Conservation (phyloP, 1,284 basidiomycete species). For the Albatrellus sp. region DNA sequence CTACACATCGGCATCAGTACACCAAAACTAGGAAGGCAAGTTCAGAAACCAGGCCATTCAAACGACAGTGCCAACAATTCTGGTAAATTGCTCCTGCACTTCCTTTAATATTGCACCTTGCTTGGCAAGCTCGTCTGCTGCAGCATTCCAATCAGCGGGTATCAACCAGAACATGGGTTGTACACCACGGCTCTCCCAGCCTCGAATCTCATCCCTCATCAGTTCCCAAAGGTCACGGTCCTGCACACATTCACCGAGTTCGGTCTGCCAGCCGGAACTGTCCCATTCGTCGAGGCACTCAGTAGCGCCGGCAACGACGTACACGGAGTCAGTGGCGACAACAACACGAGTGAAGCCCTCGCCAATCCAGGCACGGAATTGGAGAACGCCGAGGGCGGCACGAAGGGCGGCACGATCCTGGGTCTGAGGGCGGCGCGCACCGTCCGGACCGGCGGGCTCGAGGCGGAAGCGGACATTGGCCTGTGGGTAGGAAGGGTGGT, state of each 20-base stretch:
- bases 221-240: slow-evolving; percentile 12
- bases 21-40: too few relatives aligned
- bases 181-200: neutral
- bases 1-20: too few relatives aligned
- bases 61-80: too few relatives aligned
- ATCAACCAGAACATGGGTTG: slow-evolving; percentile 3
- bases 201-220: neutral
- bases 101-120: neutral
- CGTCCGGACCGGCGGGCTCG: slow-evolving; percentile 3
- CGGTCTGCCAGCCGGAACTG: slow-evolving; percentile 9
- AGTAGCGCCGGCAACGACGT: slow-evolving; percentile 10
- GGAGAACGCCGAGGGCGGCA: slow-evolving; percentile 10
- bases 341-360: slow-evolving; percentile 13
- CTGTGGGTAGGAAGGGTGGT: slow-evolving; percentile 4
- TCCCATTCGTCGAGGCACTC: slow-evolving; percentile 9
- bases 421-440: slow-evolving; percentile 8
- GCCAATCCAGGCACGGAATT: slow-evolving; percentile 10
- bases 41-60: too few relatives aligned
- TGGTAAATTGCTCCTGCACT: too few relatives aligned
- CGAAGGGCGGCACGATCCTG: slow-evolving; percentile 14
- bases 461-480: slow-evolving; percentile 5
- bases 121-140: neutral
- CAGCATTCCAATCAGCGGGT: neutral
- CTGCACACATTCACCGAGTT: slow-evolving; percentile 6
- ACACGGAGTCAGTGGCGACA: slow-evolving; percentile 12